Base-by-base conservation (phyloP, 352 stramenopile species). In the Peronospora belbahrii region DNA sequence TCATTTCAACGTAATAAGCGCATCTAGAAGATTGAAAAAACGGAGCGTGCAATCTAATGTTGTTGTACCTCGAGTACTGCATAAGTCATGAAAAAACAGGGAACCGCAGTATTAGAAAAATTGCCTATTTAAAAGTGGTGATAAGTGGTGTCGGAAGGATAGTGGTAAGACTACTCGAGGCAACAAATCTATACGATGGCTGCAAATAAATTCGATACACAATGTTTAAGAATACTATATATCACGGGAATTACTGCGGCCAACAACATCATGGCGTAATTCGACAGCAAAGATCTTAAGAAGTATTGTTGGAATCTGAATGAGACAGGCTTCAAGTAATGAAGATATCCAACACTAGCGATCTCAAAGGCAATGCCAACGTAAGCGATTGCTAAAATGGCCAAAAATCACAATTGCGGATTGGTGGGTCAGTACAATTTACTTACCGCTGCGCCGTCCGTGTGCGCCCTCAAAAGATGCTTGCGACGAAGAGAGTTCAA, bases 371-470 rank as follows among this genome's bases (percentile, higher is more conserved):
- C 4, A 55, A 74, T 48, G 54, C 54, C 15, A 39, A 60, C 9
- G 52, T 72, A 18, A 68, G 39, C 23, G 52, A 77, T 11, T 63
- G 60, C 17, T 60, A 79, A 31, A 83, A 85, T 50, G 65, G 56
- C 11, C 73, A 85, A 38, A 78, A 83, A 44, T 32, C 65, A 17
- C 79, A 81, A 48, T 51, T 81, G 72, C 22, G 73, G 70, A 2
- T 43, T 85, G 9, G 62, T 85, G 10, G 66, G 65, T 24, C 56
- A n/a, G n/a, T n/a, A n/a, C n/a, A n/a, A n/a, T n/a, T n/a, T n/a
- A n/a, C n/a, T n/a, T n/a, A n/a, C n/a, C n/a, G n/a, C n/a, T n/a
- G n/a, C n/a, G n/a, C n/a, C n/a, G n/a, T n/a, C n/a, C n/a, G n/a
- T n/a, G n/a, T n/a, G n/a, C n/a, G n/a, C n/a, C n/a, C n/a, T n/a